Evolutionary conservation across 139 green algal genomes (phyloP).

Genomic region (Gonium pectorale): DNA sequence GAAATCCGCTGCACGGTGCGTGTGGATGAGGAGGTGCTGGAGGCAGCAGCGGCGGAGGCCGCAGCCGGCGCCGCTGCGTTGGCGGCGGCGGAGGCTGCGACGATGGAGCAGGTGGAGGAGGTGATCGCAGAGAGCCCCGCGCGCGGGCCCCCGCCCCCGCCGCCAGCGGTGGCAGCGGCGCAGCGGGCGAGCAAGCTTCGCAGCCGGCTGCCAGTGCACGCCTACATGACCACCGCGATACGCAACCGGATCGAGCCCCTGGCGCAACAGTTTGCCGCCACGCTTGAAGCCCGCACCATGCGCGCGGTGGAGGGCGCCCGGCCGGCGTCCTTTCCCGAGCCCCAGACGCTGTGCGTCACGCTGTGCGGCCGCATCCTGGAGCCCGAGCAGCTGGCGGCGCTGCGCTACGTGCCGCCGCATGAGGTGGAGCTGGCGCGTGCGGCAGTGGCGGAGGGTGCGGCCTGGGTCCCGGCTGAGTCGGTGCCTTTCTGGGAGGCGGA

Average conservation of each 20-base stretch:
- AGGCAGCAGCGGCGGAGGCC: constrained; percentile 23
- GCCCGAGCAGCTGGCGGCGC: constrained; percentile 25
- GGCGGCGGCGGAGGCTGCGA: constrained; percentile 15
- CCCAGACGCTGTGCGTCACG: constrained; percentile 44
- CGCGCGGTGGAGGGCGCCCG: not conserved
- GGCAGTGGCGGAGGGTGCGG: constrained; percentile 36
- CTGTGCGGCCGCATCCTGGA: constrained; percentile 47
- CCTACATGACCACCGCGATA: constrained; percentile 51
- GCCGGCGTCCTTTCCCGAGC: constrained; percentile 24
- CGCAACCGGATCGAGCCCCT: constrained; percentile 43
- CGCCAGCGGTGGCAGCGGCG: constrained; percentile 9
- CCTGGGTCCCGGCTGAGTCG: constrained; percentile 43
- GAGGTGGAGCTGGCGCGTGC: constrained; percentile 19
- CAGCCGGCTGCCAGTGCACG: constrained; percentile 53
- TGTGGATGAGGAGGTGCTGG: constrained; percentile 49
- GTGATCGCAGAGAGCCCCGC: constrained; percentile 34
- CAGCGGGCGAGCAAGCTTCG: constrained; percentile 36
- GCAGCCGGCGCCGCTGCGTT: not conserved
- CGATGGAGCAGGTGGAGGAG: constrained; percentile 40
- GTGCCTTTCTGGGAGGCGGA: constrained; percentile 39
- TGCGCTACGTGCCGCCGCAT: constrained; percentile 47
- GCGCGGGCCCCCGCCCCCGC: constrained; percentile 4
- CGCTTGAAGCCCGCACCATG: constrained; percentile 26
- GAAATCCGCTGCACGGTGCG: constrained; percentile 36
- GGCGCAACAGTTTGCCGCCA: constrained; percentile 30